Percentiles rank a stretch among this genome's conserved stretches.
Conservation (phyloP, 768 basidiomycete species). For the Mycena pura region DNA sequence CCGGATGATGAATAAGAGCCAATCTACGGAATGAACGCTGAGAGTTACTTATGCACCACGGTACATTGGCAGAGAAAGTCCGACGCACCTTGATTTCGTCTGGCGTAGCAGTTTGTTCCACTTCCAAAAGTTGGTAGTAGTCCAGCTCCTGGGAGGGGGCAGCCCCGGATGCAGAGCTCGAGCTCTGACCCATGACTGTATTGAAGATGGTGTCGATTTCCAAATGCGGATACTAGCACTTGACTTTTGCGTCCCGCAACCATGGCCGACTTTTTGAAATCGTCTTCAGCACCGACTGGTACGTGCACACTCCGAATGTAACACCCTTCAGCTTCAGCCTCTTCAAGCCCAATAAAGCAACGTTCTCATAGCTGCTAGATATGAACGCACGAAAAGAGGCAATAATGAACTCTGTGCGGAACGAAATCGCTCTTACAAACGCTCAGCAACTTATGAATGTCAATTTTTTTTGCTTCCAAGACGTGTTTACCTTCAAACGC, state of each 20-base stretch:
- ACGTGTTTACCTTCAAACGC: background rate
- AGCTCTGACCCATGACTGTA: constrained; percentile 23
- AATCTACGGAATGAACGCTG: constrained; percentile 85
- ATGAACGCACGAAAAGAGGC: constrained; percentile 56
- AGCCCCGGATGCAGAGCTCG: constrained; percentile 13
- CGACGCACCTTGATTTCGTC: constrained; percentile 87
- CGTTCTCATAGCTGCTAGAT: constrained; percentile 38
- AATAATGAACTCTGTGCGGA: constrained; percentile 67
- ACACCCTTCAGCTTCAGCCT: too few relatives aligned
- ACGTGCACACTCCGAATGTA: too few relatives aligned
- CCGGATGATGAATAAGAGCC: constrained; percentile 86
- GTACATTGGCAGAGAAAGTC: constrained; percentile 4
- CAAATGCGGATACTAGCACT: background rate
- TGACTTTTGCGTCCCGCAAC: constrained; percentile 1
- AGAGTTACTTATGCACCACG: background rate
- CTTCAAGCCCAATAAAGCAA: background rate
- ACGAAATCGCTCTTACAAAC: constrained; percentile 74
- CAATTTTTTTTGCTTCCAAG: constrained; percentile 25
- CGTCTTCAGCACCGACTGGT: constrained; percentile 40
- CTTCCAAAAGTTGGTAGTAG: constrained; percentile 83
- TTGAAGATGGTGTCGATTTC: background rate
- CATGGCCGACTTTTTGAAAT: constrained; percentile 65
- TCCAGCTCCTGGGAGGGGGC: constrained; percentile 42
- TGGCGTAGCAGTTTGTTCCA: constrained; percentile 80
- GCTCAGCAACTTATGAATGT: constrained; percentile 87